phyloP scores from a whole-genome alignment of 73 alveolate species.

The Tetrahymena borealis region DNA sequence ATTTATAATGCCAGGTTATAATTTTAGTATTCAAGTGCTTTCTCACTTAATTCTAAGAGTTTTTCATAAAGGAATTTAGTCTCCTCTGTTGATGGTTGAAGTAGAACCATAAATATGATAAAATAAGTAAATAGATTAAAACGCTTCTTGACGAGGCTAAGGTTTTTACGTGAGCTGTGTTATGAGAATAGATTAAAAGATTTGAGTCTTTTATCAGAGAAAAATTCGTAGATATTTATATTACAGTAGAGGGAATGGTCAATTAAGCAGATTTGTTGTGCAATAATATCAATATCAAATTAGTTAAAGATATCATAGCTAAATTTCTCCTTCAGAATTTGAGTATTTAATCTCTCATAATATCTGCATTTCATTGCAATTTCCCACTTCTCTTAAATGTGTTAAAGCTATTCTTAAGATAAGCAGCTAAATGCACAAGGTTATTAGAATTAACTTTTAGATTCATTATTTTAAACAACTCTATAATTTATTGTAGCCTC shows the following conservation, averaged over 20 bases:
- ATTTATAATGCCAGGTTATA: neutral
- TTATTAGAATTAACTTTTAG: neutral
- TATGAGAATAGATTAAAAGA: neutral
- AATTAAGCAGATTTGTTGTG: neutral
- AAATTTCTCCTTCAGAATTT: neutral
- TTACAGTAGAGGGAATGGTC: neutral
- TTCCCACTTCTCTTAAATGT: neutral
- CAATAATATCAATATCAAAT: neutral
- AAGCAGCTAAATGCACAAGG: neutral
- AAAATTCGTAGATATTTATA: neutral
- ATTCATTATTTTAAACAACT: neutral
- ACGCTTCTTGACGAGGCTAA: neutral
- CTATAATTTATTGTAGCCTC: neutral
- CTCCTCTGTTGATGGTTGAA: neutral
- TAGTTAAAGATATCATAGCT: neutral
- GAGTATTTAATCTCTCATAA: neutral
- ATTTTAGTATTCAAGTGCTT: neutral
- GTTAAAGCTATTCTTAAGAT: neutral
- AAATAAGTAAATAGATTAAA: neutral
- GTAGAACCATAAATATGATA: neutral
- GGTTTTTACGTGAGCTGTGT: neutral
- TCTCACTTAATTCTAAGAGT: neutral
- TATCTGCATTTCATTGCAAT: neutral
- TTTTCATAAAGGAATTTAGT: neutral
- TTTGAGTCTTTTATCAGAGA: neutral